Percentiles rank a stretch among this genome's conserved stretches.
phyloP scores from a whole-genome alignment of 2,329 filamentous ascomycete species.

The Rugonectria rugulosa region DNA sequence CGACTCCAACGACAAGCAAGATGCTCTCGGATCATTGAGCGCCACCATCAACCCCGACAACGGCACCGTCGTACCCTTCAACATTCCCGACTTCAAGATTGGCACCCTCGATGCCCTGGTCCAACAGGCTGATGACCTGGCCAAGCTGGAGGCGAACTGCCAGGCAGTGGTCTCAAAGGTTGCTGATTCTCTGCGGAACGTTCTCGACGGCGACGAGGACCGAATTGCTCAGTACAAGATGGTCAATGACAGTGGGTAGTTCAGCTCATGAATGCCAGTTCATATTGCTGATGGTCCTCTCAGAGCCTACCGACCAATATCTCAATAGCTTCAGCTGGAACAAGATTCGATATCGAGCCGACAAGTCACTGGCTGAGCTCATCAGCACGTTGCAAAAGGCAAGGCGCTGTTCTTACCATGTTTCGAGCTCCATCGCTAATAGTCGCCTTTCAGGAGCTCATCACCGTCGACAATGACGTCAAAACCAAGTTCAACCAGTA shows the following conservation, averaged over 20 bases:
- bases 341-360: conserved; percentile 94
- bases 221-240: conserved; percentile 87
- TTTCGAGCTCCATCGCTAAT: conserved; percentile 12
- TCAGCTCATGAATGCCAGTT: neutral
- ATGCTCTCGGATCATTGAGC: conserved; percentile 80
- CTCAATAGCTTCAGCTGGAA: conserved; percentile 92
- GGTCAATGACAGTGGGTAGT: conserved; percentile 85
- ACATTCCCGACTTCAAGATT: conserved; percentile 95
- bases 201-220: conserved; percentile 85
- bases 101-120: conserved; percentile 94
- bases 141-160: conserved; percentile 84
- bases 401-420: neutral
- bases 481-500: conserved; percentile 95
- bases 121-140: conserved; percentile 93
- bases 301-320: conserved; percentile 96
- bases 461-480: conserved; percentile 94
- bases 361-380: conserved; percentile 87
- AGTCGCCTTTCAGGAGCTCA: conserved; percentile 70
- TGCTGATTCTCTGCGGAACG: conserved; percentile 80
- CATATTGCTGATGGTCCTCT: conserved; percentile 35
- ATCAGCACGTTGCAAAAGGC: conserved; percentile 91
- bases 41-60: conserved; percentile 77
- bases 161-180: conserved; percentile 88
- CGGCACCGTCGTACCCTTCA: conserved; percentile 78
- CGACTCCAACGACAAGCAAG: conserved; percentile 79